A percentile compares a stretch with the other conserved stretches of the same genome.
phyloP scores from a whole-genome alignment of 306 rosid genomes.

The Casuarina cunninghamiana region DNA sequence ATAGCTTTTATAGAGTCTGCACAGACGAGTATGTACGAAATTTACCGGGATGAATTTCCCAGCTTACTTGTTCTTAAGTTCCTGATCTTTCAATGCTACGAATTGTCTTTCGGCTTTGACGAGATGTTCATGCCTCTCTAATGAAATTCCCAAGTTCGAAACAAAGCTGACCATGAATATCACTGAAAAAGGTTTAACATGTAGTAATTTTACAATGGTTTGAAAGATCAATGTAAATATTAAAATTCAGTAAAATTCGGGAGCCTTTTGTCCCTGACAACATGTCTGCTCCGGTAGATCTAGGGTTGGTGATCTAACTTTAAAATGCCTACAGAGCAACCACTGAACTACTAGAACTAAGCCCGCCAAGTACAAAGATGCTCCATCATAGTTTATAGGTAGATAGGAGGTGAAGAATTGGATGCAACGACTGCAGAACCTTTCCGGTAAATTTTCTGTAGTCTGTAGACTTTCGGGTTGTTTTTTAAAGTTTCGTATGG shows the following conservation, averaged over 20 bases:
- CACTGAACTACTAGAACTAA: neutral
- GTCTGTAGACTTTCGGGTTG: no score
- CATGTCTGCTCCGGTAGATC: no score
- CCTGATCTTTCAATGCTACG: neutral
- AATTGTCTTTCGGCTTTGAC: neutral
- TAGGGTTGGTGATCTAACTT: conserved; percentile 18
- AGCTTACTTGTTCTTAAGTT: neutral
- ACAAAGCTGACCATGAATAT: neutral
- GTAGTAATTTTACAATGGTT: neutral
- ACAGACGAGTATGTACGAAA: neutral
- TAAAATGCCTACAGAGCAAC: neutral
- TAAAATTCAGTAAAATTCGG: neutral
- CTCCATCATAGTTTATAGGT: neutral
- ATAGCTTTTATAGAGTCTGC: neutral
- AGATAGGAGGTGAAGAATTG: conserved; percentile 1
- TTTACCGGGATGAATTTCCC: neutral
- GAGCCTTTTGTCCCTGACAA: no score
- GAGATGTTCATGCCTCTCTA: neutral
- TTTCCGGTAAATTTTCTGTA: neutral
- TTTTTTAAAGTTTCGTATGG: no score
- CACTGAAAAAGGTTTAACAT: neutral
- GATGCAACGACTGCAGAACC: neutral
- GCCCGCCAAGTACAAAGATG: no score
- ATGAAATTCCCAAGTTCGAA: neutral
- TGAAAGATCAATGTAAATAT: neutral